Conservation (phyloP, 805 yeast genomes). For the Candida fluviatilis region DNA sequence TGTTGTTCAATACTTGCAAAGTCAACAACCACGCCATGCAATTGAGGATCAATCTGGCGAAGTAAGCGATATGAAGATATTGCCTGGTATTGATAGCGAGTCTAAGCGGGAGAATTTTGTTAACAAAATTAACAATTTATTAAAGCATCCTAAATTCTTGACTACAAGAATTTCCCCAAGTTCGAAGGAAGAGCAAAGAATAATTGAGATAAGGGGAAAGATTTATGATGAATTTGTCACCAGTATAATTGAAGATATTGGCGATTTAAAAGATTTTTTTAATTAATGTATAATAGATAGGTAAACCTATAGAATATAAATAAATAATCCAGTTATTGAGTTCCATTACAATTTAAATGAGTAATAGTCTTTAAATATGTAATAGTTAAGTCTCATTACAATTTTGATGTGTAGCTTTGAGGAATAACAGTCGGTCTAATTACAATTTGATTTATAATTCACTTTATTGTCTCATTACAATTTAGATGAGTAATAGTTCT, state of each 20-base stretch:
- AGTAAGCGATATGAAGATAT: constrained; percentile 28
- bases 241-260: constrained; percentile 33
- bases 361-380: constrained; percentile 31
- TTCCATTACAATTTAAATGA: constrained; percentile 4
- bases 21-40: constrained; percentile 7
- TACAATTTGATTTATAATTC: too few relatives aligned
- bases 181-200: constrained; percentile 58
- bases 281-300: constrained; percentile 5
- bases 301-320: neutral
- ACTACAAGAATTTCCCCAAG: constrained; percentile 64
- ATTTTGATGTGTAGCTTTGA: too few relatives aligned
- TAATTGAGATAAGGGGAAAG: constrained; percentile 46
- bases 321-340: neutral
- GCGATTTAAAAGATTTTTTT: constrained; percentile 29
- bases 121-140: constrained; percentile 61
- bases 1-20: constrained; percentile 42
- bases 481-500: constrained; percentile 21
- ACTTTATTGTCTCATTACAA: neutral
- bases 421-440: too few relatives aligned
- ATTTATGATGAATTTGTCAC: constrained; percentile 20
- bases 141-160: constrained; percentile 83
- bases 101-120: constrained; percentile 57
- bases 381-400: too few relatives aligned
- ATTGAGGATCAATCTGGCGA: constrained; percentile 6
- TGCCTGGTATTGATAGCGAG: constrained; percentile 59